Base-by-base conservation (phyloP, 495 filamentous ascomycete genomes). In the Penicillium waksmanii region DNA sequence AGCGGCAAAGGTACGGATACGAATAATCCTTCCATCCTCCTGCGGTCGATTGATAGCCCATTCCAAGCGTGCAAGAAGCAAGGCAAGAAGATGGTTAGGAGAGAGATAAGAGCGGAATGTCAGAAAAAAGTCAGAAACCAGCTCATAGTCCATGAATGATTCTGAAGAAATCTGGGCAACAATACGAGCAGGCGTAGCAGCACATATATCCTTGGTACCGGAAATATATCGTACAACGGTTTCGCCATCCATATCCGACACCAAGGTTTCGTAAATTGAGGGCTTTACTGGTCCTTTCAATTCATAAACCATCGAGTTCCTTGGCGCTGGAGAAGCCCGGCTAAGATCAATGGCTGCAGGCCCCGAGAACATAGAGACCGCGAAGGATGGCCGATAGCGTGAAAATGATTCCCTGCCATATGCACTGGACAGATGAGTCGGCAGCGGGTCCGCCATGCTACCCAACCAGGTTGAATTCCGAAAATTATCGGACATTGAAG, bases 161-260 rank as follows among this genome's bases (percentile, higher is more conserved):
- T 93, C 91, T 17, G 96, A 98, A 4, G 95, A 98, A 58, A 99
- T 96, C 72, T 99, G 92, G n/a, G 93, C 94, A 47, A 99, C 91
- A 35, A 99, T 85, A 12, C 96, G 87, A 9, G 92, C 89, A 2
- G 94, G 92, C 0, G 92, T 97, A 15, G 96, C 95, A 49, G 96
- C 95, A 35, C 84, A 87, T 27, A 98, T 94, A 54, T 90, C 84
- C 40, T 88, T 86, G 13, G 84, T 86, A 12, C 78, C 77, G 3
- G 84, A 65, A 51, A 90, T 85, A 74, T 96, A 97, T 48, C 92
- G 90, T 33, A 98, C 96, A 36, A 97, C 87, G 6, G 89, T 78
- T 36, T 87, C 85, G 66, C 93, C 84, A 70, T 98, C 90, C 71
- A 84, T 84, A 42, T 83, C 80, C 23, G 72, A 87, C 17, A 91